Base-by-base conservation (phyloP, 139 green algal genomes). In the Chlamydomonas asymmetrica region DNA sequence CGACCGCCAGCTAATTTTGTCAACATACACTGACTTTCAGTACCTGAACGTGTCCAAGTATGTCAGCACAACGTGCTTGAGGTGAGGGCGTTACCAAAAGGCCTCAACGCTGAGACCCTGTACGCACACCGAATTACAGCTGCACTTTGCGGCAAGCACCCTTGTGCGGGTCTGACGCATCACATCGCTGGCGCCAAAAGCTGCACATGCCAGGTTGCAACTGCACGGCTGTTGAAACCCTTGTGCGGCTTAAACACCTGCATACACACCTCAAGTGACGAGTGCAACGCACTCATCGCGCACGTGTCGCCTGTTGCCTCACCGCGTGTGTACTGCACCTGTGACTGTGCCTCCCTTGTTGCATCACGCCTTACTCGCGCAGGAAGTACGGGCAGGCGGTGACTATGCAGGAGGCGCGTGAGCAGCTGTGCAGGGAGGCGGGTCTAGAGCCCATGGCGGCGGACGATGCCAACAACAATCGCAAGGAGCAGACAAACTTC, bases 11-110 rank as follows among this genome's bases (percentile, higher is more conserved):
- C n/a, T n/a, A n/a, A n/a, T n/a, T n/a, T n/a, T n/a, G n/a, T n/a
- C n/a, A n/a, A n/a, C n/a, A n/a, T n/a, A n/a, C n/a, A n/a, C n/a
- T n/a, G n/a, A n/a, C n/a, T n/a, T n/a, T n/a, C n/a, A n/a, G n/a
- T n/a, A n/a, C n/a, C n/a, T n/a, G n/a, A n/a, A 77, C 22, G 71
- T 77, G 0, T 69, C 71, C 22, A 77, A 77, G 25, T 77, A 77
- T 29, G 71, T 77, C 9, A 70, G 59, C 32, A 4, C 69, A 43
- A 59, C 68, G 0, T 77, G 71, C 43, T 62, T 77, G 27, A 77
- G 71, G 71, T 77, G 16, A n/a, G 63, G 10, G 10, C 10, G 10
- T 25, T 52, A 16, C 45, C 10, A 16, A 10, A 16, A 52, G 45
- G 45, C 45, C 10, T 25, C 45, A 16, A 16, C 45, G 16, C 45